Conservation (phyloP, 2,329 filamentous ascomycete species). For the Fusarium neocosmosporiellum region DNA sequence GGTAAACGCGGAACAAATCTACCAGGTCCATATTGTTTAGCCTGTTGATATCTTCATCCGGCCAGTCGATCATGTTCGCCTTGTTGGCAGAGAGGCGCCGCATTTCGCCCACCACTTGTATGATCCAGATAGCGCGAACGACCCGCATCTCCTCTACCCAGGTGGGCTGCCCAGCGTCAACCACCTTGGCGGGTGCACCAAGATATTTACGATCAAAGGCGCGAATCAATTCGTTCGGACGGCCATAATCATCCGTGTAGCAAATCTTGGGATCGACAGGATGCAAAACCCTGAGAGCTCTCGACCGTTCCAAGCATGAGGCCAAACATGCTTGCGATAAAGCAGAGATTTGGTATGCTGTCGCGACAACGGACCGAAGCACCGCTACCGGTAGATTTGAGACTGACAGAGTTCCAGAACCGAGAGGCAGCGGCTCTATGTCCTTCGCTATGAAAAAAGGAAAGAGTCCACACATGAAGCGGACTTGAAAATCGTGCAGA, state of each 20-base stretch:
- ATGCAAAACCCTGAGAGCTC: conserved; percentile 20
- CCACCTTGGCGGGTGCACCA: conserved; percentile 3
- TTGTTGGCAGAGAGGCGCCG: not conserved
- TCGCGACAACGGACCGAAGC: conserved; percentile 29
- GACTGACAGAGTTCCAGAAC: not conserved
- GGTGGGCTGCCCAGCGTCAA: conserved; percentile 22
- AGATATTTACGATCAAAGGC: conserved; percentile 17
- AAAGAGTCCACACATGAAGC: not conserved
- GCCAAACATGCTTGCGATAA: conserved; percentile 34
- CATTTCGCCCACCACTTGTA: conserved; percentile 29
- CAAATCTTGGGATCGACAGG: not conserved
- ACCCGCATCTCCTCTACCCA: conserved; percentile 41
- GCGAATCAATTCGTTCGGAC: not conserved
- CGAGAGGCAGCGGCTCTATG: not conserved
- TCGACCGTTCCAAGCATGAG: conserved; percentile 25
- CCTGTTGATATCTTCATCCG: not conserved
- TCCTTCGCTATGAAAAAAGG: not conserved
- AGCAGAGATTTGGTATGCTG: conserved; percentile 26
- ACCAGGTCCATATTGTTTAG: not conserved
- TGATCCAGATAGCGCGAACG: conserved; percentile 31
- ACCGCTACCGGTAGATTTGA: not conserved
- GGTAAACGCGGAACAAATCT: not conserved
- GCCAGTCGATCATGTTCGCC: not conserved
- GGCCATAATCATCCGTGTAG: not conserved
- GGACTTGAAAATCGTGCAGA: conserved; percentile 1